These are phyloP conservation scores for Tetrapisispora nanseiensis DNA, from an alignment of 805 yeast species.

Conservation along the genomic window DNA sequence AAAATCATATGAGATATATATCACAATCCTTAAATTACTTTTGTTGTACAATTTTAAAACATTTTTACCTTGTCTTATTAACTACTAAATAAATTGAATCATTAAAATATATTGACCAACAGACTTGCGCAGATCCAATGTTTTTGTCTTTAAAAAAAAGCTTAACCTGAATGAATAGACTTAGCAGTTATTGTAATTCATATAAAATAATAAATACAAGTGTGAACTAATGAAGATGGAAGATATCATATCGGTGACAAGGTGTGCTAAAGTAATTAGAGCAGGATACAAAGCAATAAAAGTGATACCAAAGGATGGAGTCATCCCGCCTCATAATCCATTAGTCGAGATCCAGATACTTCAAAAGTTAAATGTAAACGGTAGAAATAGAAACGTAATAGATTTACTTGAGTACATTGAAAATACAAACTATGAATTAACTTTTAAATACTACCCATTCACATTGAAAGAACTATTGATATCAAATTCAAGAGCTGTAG, in stretches of 20 bases:
- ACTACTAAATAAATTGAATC: too few relatives aligned
- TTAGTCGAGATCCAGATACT: slow-evolving; percentile 17
- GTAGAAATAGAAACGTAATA: slow-evolving; percentile 8
- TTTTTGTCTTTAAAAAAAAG: too few relatives aligned
- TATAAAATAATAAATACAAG: too few relatives aligned
- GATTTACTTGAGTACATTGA: slow-evolving; percentile 7
- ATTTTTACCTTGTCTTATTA: too few relatives aligned
- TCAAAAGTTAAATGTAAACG: slow-evolving; percentile 6
- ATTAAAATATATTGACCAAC: too few relatives aligned
- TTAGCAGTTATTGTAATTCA: too few relatives aligned
- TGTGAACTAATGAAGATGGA: not conserved
- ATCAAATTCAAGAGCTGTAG: slow-evolving; percentile 8
- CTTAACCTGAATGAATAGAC: too few relatives aligned
- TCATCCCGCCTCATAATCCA: slow-evolving; percentile 25
- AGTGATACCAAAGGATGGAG: slow-evolving; percentile 16
- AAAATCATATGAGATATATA: too few relatives aligned
- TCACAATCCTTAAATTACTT: too few relatives aligned
- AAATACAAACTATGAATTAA: slow-evolving; percentile 13
- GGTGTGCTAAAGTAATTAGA: slow-evolving; percentile 18
- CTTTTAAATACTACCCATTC: slow-evolving; percentile 12
- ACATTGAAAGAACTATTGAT: slow-evolving; percentile 16
- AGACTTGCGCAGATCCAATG: too few relatives aligned
- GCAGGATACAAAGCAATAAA: slow-evolving; percentile 14
- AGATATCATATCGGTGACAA: slow-evolving; percentile 8
- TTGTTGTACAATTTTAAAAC: too few relatives aligned